These are phyloP conservation scores for Verbena officinalis DNA, from an alignment of 257 asterid species.

Conservation along the genomic window DNA sequence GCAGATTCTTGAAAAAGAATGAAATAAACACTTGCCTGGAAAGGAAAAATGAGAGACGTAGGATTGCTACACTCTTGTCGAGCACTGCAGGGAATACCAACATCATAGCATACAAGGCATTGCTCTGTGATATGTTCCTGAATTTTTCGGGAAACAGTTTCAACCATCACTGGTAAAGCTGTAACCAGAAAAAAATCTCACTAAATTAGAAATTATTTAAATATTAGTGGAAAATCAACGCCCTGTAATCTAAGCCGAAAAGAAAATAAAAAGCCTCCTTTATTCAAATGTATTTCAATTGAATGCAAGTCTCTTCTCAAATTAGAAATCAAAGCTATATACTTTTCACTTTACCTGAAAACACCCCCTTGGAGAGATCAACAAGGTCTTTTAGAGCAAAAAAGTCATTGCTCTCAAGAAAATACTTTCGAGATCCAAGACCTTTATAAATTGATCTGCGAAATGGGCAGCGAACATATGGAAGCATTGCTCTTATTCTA, in stretches of 20 bases:
- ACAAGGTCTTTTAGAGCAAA: constrained; percentile 88
- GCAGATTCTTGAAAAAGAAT: neutral
- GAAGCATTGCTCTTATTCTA: constrained; percentile 72
- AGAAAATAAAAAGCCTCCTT: too few relatives aligned
- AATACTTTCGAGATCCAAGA: constrained; percentile 89
- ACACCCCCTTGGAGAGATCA: constrained; percentile 90
- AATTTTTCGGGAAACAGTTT: constrained; percentile 71
- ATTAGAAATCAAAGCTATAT: constrained; percentile 20
- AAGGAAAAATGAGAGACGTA: constrained; percentile 83
- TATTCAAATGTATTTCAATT: constrained; percentile 1
- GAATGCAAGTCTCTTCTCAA: constrained; percentile 7
- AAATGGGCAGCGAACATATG: constrained; percentile 80
- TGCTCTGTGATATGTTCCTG: constrained; percentile 81
- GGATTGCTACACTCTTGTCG: constrained; percentile 79
- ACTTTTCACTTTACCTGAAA: constrained; percentile 66
- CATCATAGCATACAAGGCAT: constrained; percentile 91
- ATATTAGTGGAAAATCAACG: neutral
- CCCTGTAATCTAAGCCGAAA: neutral
- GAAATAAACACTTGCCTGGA: constrained; percentile 62
- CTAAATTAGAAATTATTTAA: neutral
- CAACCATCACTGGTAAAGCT: constrained; percentile 90
- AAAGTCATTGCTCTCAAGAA: constrained; percentile 89
- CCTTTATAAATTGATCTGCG: constrained; percentile 76
- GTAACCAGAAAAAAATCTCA: constrained; percentile 36
- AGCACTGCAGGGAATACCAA: constrained; percentile 83